Evolutionary conservation across 768 basidiomycete genomes (phyloP), one percentile per base, ranked within the genome.

Genomic region (Tephrocybe sp.): DNA sequence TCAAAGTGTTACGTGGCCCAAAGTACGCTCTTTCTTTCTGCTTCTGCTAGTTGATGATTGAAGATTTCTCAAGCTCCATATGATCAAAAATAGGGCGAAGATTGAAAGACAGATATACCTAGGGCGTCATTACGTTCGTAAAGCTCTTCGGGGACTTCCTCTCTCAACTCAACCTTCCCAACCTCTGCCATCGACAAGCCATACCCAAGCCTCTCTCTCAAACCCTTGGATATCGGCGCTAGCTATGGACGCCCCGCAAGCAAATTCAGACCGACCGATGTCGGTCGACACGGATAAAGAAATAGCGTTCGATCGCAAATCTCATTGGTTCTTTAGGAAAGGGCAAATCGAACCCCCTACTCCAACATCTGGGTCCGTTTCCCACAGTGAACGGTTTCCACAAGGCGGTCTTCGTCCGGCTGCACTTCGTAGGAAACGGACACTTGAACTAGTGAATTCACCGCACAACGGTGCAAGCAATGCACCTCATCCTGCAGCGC

Each of bases 1-100:
- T 10, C 78, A 97, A 69, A 65, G 82, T 9, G 96, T 93, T 24
- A 90, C 97, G n/a, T 99, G 93, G 93, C 96, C 97, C 0, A 98
- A 96, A 74, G 90, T 96, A 57, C 51, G 73, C 45, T 21, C 34
- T 10, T 33, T 53, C 47, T 41, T 20, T 51, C n/a, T 15, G 5
- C n/a, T 20, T n/a, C 23, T 9, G 7, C 44, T 8, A 38, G 40
- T 43, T 34, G 28, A 7, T 3, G 18, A 36, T 28, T 41, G 34
- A 55, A 28, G 17, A 3, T 43, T 17, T 21, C 34, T 10, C 25
- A 59, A 95, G 93, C 71, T 97, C 12, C 93, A 92, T 60, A 98
- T 98, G 82, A 90, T 98, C 52, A 84, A 88, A 63, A 98, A 98
- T 65, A 80, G 96, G n/a, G 78, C 83, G 57, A 81, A 82, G 8